These are phyloP conservation scores for Rubia yunnanensis DNA, from an alignment of 257 asterid species.

Conservation along the genomic window DNA sequence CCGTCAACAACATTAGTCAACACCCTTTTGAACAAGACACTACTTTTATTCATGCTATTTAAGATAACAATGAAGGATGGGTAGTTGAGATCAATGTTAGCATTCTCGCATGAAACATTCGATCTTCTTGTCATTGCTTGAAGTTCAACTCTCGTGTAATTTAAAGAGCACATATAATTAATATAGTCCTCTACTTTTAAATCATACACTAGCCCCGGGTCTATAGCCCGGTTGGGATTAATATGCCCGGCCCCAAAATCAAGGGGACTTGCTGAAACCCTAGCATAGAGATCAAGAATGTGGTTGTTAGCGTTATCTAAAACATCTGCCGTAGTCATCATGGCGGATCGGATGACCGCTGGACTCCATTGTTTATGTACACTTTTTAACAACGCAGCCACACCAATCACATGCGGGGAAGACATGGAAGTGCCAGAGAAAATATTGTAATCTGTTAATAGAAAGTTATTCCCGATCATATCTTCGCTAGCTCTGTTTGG, in stretches of 20 bases:
- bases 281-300: too few relatives aligned
- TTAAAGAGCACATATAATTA: slow-evolving; percentile 1
- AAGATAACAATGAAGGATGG: slow-evolving; percentile 15
- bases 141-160: slow-evolving; percentile 2
- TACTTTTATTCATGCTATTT: too few relatives aligned
- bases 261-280: slow-evolving; percentile 13
- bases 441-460: background rate
- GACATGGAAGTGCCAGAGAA: slow-evolving; percentile 16
- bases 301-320: too few relatives aligned
- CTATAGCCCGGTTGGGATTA: slow-evolving; percentile 11
- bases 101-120: slow-evolving; percentile 8
- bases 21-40: slow-evolving; percentile 13
- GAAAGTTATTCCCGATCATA: slow-evolving; percentile 3
- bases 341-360: too few relatives aligned
- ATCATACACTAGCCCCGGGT: slow-evolving; percentile 10
- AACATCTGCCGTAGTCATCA: too few relatives aligned
- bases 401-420: slow-evolving; percentile 7
- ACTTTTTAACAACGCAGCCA: slow-evolving; percentile 14
- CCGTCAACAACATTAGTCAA: slow-evolving; percentile 2
- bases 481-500: slow-evolving; percentile 7
- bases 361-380: too few relatives aligned
- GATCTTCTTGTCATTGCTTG: slow-evolving; percentile 9
- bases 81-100: slow-evolving; percentile 11
- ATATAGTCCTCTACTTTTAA: slow-evolving; percentile 1
- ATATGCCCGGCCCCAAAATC: slow-evolving; percentile 15